Conservation (phyloP, 306 rosid species). For the Malus domestica region ASM211411v1 NC_041791.1:5314501-5315000, state of each 20-base stretch:
- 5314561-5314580: constrained; percentile 85
- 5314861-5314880: constrained; percentile 12
- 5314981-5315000: no score
- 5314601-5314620: constrained; percentile 86
- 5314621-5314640: constrained; percentile 79
- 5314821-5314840: background rate
- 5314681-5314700: constrained; percentile 73
- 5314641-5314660: constrained; percentile 77
- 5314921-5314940: no score
- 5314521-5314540: background rate
- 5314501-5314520: background rate
- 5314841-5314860: constrained; percentile 22
- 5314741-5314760: constrained; percentile 36
- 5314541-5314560: constrained; percentile 51
- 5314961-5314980: no score
- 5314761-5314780: constrained; percentile 12
- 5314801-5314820: constrained; percentile 19
- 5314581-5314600: constrained; percentile 69
- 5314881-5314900: constrained; percentile 2
- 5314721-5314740: constrained; percentile 9
- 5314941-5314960: accelerated
- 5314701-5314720: constrained; percentile 83
- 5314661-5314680: constrained; percentile 56
- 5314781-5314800: constrained; percentile 6
- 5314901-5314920: background rate